Evolutionary conservation across 257 asterid species (phyloP).

Genomic region (Oldenlandia corymbosa): DNA sequence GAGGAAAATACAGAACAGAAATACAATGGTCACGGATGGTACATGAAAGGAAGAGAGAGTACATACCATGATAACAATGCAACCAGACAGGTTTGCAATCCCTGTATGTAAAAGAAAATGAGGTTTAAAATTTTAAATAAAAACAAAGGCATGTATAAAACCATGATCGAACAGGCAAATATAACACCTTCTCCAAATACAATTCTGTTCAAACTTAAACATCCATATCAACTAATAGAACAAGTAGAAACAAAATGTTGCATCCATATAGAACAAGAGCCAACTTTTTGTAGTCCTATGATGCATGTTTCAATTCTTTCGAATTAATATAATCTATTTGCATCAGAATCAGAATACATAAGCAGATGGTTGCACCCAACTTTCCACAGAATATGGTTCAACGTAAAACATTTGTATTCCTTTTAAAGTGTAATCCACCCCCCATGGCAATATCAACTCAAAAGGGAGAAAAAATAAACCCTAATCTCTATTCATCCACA

Average conservation of each 20-base stretch:
- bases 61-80: conserved; percentile 87
- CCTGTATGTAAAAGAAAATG: conserved; percentile 45
- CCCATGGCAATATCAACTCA: not conserved
- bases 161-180: not conserved
- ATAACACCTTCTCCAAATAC: not conserved
- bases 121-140: conserved; percentile 22
- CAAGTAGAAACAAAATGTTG: not conserved
- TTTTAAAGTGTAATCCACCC: not conserved
- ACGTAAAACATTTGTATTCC: too few species aligned
- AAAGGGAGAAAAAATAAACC: not conserved
- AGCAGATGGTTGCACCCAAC: too few species aligned
- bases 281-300: not conserved
- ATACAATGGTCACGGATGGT: conserved; percentile 1
- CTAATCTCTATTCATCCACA: not conserved
- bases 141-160: not conserved
- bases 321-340: not conserved
- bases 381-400: too few species aligned
- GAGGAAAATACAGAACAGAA: not conserved
- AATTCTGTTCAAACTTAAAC: not conserved
- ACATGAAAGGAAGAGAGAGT: conserved; percentile 1
- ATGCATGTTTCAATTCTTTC: not conserved
- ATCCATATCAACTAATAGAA: not conserved
- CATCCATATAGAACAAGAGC: not conserved
- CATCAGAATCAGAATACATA: not conserved
- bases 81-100: conserved; percentile 88